phyloP scores from a whole-genome alignment of 106 monocot species.

The Acorus calamus region DNA sequence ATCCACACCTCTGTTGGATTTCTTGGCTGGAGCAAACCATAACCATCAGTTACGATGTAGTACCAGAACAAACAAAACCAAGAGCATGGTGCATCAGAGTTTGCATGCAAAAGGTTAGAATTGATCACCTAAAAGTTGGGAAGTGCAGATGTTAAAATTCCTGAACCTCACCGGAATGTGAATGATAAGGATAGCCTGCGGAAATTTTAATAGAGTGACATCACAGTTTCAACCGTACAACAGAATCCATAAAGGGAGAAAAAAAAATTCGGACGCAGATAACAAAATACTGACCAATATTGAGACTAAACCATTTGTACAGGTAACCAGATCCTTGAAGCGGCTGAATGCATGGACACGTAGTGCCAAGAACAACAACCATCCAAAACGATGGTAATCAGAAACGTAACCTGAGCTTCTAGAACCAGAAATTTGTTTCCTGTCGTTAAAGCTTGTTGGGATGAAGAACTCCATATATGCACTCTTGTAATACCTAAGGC shows the following conservation, averaged over 20 bases:
- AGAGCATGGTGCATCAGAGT: background rate
- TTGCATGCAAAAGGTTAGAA: background rate
- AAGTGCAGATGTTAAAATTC: background rate
- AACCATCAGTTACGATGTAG: background rate
- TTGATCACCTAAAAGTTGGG: background rate
- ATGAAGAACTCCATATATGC: background rate
- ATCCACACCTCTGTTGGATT: background rate
- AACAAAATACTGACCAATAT: background rate
- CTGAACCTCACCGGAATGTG: background rate
- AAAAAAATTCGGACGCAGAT: too few species aligned
- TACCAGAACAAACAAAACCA: background rate
- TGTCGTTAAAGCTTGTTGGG: background rate
- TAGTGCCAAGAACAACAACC: background rate
- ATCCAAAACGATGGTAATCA: background rate
- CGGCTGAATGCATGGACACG: background rate
- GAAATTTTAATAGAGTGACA: background rate
- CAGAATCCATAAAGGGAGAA: too few species aligned
- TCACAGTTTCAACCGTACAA: background rate
- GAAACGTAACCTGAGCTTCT: too few species aligned
- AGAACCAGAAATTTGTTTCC: background rate
- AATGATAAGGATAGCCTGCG: background rate
- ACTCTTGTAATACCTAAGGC: background rate
- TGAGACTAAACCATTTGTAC: background rate
- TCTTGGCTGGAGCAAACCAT: background rate
- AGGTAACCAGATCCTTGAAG: background rate